Evolutionary conservation across 768 basidiomycete genomes (phyloP), one percentile per base, ranked within the genome.

Genomic region (Rhodosporidiobolus odoratus): DNA sequence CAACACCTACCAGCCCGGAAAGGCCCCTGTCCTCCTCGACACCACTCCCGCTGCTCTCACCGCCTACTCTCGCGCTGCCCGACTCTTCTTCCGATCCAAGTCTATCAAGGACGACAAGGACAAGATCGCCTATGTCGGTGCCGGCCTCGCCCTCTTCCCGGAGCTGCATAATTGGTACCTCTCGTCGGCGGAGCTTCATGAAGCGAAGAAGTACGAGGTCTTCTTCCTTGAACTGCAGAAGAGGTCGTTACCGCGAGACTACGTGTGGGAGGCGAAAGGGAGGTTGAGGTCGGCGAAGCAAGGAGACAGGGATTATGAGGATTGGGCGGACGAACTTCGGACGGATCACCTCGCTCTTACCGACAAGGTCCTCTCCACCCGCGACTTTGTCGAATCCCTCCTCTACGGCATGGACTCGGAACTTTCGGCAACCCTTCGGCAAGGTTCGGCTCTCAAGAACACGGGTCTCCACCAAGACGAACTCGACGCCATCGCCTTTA

Each of bases 371-470:
- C 27, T 48, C 38, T 8, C n/a, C 45, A 37, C n/a, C 34, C 23
- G n/a, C 23, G 43, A 48, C 27, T 48, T 62, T 47, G 47, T 62
- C 43, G 60, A 62, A 32, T 8, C 13, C 13, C 45, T 62, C 7
- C 60, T 62, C 40, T 62, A 41, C 60, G 35, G 35, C 60, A 62
- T 62, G 60, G 60, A 62, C 47, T 12, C 38, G 19, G 60, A 62
- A 34, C 45, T 62, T 23, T 48, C 27, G 17, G 9, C 16, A 27
- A 35, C 34, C n/a, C 25, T 62, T 12, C 43, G 60, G 34, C 60
- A 47, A 8, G 60, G 45, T 9, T 21, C 10, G 23, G 23, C 30
- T 15, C 45, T 62, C 60, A 43, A 47, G 43, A 23, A 23, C 25
- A 62, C 23, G 45, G 45, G 60, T 10, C 35, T 62, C 27, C n/a